Conservation (phyloP, 129 eudicot genomes). For the Artemisia argyi region DNA sequence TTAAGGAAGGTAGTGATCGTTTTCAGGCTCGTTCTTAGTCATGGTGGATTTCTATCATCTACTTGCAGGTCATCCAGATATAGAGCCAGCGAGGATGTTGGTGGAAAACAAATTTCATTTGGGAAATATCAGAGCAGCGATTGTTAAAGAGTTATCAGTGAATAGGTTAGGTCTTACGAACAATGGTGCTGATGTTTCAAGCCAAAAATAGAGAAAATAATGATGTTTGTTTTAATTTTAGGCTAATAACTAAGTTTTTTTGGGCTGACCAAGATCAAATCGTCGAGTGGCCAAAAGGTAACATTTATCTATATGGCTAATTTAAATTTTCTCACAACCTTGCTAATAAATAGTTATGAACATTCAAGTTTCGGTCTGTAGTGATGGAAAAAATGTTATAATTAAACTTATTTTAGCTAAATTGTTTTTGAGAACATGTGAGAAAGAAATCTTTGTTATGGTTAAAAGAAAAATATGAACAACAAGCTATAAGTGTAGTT, state of each 20-base stretch:
- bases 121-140: conserved; percentile 55
- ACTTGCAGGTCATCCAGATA: conserved; percentile 60
- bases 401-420: no score
- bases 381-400: no score
- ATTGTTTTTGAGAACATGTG: no score
- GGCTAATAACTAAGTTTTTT: neutral
- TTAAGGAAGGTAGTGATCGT: conserved; percentile 72
- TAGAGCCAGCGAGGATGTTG: conserved; percentile 63
- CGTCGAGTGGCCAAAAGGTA: no score
- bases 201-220: conserved; percentile 28
- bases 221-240: conserved; percentile 52
- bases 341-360: no score
- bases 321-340: no score
- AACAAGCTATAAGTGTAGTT: no score
- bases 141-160: conserved; percentile 57
- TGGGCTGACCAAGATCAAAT: no score
- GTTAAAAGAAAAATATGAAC: no score
- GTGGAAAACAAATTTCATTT: conserved; percentile 69
- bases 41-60: conserved; percentile 4
- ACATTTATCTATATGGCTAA: no score
- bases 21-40: conserved; percentile 24
- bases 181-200: conserved; percentile 33
- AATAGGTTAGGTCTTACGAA: conserved; percentile 51
- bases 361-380: no score
- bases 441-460: no score